These are phyloP conservation scores for Xylaria digitata DNA, from an alignment of 2,329 filamentous ascomycete genomes.

Conservation along the genomic window DNA sequence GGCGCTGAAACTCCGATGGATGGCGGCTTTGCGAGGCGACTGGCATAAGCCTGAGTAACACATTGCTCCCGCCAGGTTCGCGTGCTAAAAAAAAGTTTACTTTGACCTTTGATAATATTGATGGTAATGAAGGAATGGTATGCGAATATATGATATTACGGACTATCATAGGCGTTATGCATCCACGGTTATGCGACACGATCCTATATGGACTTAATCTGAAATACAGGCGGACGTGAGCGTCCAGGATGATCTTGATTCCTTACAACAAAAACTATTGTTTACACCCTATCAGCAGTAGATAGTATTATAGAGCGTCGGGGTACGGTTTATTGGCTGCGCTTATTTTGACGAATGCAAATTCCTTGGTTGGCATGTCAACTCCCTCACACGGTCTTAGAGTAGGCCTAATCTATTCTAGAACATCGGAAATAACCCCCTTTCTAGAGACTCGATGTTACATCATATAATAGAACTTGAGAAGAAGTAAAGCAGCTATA, in stretches of 20 bases:
- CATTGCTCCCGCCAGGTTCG: conserved; percentile 29
- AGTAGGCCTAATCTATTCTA: not conserved
- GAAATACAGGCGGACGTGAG: not conserved
- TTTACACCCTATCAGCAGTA: not conserved
- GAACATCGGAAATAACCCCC: not conserved
- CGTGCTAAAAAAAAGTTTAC: conserved; percentile 29
- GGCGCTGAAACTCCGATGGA: conserved; percentile 33
- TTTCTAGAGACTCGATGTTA: not conserved
- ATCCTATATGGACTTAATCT: conserved; percentile 5
- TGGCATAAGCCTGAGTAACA: conserved; percentile 18
- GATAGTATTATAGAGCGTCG: conserved; percentile 1
- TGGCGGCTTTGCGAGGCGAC: conserved; percentile 21
- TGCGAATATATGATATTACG: conserved; percentile 42
- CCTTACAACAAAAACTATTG: not conserved
- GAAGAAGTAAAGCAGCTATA: not conserved
- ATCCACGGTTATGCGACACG: conserved; percentile 13
- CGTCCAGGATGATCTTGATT: not conserved
- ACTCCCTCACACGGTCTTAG: not conserved
- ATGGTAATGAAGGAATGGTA: conserved; percentile 40
- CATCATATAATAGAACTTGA: too few species aligned
- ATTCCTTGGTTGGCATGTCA: not conserved
- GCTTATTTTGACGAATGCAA: conserved; percentile 6
- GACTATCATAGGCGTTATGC: conserved; percentile 17
- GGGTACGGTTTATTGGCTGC: conserved; percentile 4
- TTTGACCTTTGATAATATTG: conserved; percentile 33